Evolutionary conservation across 2,329 filamentous ascomycete genomes (phyloP).

Genomic region (Fusarium acutatum): DNA sequence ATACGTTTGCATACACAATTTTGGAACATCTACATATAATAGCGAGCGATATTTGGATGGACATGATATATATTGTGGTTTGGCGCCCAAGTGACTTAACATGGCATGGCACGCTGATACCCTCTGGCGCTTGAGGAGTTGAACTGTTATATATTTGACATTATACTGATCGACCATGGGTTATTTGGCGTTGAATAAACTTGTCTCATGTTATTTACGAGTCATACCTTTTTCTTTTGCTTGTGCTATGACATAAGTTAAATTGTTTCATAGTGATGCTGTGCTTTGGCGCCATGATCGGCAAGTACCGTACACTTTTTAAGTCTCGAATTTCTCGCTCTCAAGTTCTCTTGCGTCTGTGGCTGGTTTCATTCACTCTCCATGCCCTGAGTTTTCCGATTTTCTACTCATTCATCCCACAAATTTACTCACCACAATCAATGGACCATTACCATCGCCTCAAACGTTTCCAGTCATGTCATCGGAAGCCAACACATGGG

Average conservation of each 20-base stretch:
- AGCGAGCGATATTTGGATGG: conserved; percentile 3
- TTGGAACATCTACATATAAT: background rate
- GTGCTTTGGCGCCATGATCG: background rate
- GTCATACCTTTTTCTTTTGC: background rate
- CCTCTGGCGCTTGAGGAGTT: conserved; percentile 29
- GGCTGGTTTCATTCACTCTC: fast-evolving
- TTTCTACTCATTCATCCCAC: background rate
- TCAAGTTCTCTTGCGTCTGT: background rate
- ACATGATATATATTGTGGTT: background rate
- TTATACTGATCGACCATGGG: background rate
- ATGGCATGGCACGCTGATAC: conserved; percentile 24
- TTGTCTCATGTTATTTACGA: background rate
- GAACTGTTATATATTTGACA: background rate
- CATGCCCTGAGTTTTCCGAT: fast-evolving
- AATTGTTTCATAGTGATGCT: background rate
- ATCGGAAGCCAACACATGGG: fast-evolving
- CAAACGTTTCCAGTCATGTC: background rate
- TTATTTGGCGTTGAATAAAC: background rate
- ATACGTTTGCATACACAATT: background rate
- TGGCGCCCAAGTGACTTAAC: background rate
- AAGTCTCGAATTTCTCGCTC: background rate
- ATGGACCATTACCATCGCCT: too few species aligned
- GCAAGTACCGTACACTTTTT: fast-evolving
- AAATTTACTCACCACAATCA: background rate
- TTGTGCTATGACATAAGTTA: background rate